A percentile compares a stretch with the other conserved stretches of the same genome.
Conservation (phyloP, 305 asterid genomes). For the Stenogyne calaminthoides region DNA sequence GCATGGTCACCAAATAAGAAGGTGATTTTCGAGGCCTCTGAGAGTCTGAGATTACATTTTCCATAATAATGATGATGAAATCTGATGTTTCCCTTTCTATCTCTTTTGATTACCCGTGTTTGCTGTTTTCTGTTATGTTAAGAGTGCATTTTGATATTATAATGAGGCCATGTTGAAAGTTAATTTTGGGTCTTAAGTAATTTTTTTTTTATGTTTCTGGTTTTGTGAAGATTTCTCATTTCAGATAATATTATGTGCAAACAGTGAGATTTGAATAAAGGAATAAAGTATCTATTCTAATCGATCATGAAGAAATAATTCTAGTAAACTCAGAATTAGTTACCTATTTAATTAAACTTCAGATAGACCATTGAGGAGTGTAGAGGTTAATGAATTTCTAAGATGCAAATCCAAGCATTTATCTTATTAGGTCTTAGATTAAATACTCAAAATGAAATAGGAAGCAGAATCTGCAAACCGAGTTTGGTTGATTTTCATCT, state of each 20-base stretch:
- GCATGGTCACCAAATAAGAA: conserved; percentile 88
- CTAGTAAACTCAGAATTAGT: background rate
- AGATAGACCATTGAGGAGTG: background rate
- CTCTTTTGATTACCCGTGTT: background rate
- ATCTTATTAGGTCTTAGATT: background rate
- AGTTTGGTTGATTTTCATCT: background rate
- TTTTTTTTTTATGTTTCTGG: conserved; percentile 5
- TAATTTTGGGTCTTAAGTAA: background rate
- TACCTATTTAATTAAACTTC: conserved; percentile 2
- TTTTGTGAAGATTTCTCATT: background rate
- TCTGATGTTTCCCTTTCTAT: background rate
- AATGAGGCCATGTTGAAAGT: conserved; percentile 4
- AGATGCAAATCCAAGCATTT: conserved; percentile 17
- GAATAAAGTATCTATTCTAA: background rate
- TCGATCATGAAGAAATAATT: background rate
- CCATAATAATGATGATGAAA: background rate
- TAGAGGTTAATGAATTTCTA: conserved; percentile 1
- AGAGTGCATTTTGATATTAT: conserved; percentile 6
- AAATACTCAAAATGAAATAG: background rate
- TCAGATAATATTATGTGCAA: background rate
- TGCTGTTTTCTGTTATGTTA: background rate
- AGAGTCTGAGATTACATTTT: conserved; percentile 19
- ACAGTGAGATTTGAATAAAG: background rate
- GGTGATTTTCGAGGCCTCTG: conserved; percentile 19
- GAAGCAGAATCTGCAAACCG: background rate